These are phyloP conservation scores for Pyrenophora graminea DNA, from an alignment of 2,329 filamentous ascomycete species.

Conservation along the genomic window DNA sequence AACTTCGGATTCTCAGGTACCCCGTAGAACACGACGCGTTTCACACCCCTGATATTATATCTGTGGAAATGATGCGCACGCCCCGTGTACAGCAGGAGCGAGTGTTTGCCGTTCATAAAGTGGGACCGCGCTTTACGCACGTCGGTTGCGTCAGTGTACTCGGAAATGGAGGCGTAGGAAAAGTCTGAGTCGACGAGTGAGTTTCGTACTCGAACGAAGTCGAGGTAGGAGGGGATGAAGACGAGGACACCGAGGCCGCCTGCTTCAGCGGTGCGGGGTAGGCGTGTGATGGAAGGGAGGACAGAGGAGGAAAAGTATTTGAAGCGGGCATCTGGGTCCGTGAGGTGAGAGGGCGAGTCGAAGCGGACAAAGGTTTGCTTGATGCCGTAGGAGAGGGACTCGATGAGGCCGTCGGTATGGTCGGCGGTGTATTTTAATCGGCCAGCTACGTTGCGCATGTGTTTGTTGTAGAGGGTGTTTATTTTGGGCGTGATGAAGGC, in stretches of 20 bases:
- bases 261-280: conserved; percentile 61
- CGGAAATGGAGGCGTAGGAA: conserved; percentile 81
- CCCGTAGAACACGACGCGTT: conserved; percentile 84
- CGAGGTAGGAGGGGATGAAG: conserved; percentile 91
- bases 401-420: conserved; percentile 73
- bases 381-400: conserved; percentile 67
- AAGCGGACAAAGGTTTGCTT: conserved; percentile 92
- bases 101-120: conserved; percentile 81
- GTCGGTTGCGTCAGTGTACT: conserved; percentile 80
- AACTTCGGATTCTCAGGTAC: conserved; percentile 86
- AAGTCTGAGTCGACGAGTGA: conserved; percentile 77
- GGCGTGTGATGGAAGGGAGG: conserved; percentile 73
- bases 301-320: conserved; percentile 85
- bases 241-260: conserved; percentile 70
- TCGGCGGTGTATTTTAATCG: conserved; percentile 71
- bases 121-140: conserved; percentile 83
- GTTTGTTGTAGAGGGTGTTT: conserved; percentile 73
- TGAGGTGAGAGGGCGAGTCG: conserved; percentile 68
- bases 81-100: conserved; percentile 86
- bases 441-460: conserved; percentile 81
- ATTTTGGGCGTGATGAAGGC: conserved; percentile 88
- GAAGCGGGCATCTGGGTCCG: conserved; percentile 87
- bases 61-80: conserved; percentile 95
- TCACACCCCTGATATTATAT: conserved; percentile 80
- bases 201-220: conserved; percentile 92